Evolutionary conservation across 345 rosid genomes (phyloP).

Genomic region (Eucalyptus viminalis): DNA sequence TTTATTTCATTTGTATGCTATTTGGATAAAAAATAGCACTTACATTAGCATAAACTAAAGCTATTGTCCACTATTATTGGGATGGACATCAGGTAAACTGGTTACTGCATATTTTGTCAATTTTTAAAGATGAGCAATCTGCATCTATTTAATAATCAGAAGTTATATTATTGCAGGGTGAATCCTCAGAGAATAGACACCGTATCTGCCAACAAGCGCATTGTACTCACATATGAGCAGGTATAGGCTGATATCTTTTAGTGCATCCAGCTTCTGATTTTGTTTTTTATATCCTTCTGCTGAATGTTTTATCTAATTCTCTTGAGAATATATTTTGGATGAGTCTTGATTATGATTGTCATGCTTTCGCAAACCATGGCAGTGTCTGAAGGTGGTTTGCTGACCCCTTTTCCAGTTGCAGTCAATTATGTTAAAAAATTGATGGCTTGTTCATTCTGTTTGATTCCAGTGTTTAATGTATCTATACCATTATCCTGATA

Average conservation of each 20-base stretch:
- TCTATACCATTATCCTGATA: conserved; percentile 86
- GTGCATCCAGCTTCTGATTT: background rate
- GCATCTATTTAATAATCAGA: background rate
- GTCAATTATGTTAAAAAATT: background rate
- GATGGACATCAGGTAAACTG: background rate
- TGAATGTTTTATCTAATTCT: background rate
- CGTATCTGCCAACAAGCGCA: conserved; percentile 62
- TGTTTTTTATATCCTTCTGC: background rate
- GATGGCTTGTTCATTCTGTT: conserved; percentile 2
- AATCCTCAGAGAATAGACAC: conserved; percentile 94
- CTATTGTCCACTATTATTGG: background rate
- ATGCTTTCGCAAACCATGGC: background rate
- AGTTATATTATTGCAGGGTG: conserved; percentile 40
- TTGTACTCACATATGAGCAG: conserved; percentile 87
- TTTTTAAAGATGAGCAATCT: background rate
- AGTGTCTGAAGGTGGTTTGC: background rate
- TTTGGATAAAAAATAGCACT: background rate
- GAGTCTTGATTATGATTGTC: background rate
- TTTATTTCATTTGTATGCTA: background rate
- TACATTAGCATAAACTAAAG: background rate
- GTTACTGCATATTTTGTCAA: background rate
- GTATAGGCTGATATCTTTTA: conserved; percentile 13
- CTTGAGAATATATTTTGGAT: background rate
- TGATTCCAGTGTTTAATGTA: conserved; percentile 80
- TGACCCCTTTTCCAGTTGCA: background rate